These are phyloP conservation scores for Fagopyrum tataricum DNA, from an alignment of 148 eudicot species.

Conservation along the genomic window DNA sequence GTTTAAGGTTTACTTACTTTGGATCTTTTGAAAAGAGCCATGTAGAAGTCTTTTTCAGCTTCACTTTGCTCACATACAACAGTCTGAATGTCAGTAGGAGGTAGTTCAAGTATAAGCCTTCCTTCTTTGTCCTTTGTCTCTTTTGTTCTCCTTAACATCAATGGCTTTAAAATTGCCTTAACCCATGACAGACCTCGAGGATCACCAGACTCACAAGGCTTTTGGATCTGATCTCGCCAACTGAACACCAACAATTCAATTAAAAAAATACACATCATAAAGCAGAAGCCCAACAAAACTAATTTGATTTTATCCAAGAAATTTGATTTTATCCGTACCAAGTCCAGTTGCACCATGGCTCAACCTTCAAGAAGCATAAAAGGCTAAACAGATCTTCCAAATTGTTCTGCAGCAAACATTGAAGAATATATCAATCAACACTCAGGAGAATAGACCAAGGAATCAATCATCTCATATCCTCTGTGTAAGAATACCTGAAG, in stretches of 20 bases:
- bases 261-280: background rate
- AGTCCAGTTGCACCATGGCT: slow-evolving; percentile 75
- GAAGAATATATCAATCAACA: background rate
- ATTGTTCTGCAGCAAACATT: slow-evolving; percentile 44
- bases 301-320: background rate
- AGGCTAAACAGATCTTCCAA: slow-evolving; percentile 68
- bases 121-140: slow-evolving; percentile 56
- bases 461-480: background rate
- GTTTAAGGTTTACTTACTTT: slow-evolving; percentile 29
- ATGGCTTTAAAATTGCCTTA: slow-evolving; percentile 49
- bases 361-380: slow-evolving; percentile 59
- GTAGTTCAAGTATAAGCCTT: slow-evolving; percentile 66
- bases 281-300: background rate
- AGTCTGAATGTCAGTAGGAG: slow-evolving; percentile 56
- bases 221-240: slow-evolving; percentile 53
- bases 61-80: slow-evolving; percentile 60
- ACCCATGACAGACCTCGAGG: slow-evolving; percentile 44
- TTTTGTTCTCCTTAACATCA: slow-evolving; percentile 72
- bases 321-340: slow-evolving; percentile 31
- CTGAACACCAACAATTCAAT: background rate
- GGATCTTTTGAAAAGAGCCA: slow-evolving; percentile 67
- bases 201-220: slow-evolving; percentile 59
- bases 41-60: slow-evolving; percentile 59
- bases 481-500: slow-evolving; percentile 34
- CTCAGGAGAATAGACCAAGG: background rate